Base-by-base conservation (phyloP, 148 eudicot species). In the Vaccinium corymbosum region DNA sequence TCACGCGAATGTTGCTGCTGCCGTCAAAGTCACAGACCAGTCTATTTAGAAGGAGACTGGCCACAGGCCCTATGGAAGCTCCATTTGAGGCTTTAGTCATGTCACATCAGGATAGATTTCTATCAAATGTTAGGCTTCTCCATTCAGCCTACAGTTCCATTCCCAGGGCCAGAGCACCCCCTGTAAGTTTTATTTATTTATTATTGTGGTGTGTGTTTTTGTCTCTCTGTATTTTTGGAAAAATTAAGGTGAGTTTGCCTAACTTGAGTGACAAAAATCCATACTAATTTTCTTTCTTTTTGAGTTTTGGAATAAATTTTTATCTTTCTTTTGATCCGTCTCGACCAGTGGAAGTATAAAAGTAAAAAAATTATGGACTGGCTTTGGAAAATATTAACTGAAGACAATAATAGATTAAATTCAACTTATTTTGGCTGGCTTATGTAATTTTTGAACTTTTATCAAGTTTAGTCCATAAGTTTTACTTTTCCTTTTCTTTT, bases 101-200 rank as follows among this genome's bases (percentile, higher is more conserved):
- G 89, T 86, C 93, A 59, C 90, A 94, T 83, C 92, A 97, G 86
- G 98, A 97, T 88, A 93, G 99, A 89, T 86, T 97, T 85, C 83
- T 87, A 86, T 92, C 97, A 10, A 90, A 92, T 81, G 82, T 92
- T 46, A 77, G 89, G 75, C 88, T 94, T 86, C 94, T 97, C 83
- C 94, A 92, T 88, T 92, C 99, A n/a, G 87, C 91, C 64, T 92
- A 94, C 85, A 89, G 93, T 81, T 94, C 90, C 87, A 97, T 97
- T 88, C 99, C 99, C 6, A 89, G 87, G 84, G 83, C 95, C 84
- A 91, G 98, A 89, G 94, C 99, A 73, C 97, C 99, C 52, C 98
- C 95, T 86, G 99, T 97, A 91, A 91, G 88, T 64, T 6, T 12
- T 53, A 25, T 75, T 80, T n/a, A 35, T 22, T 22, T 53, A 0